Evolutionary conservation across 139 green algal species (phyloP).

Genomic region (Chlamydomonas asymmetrica): DNA sequence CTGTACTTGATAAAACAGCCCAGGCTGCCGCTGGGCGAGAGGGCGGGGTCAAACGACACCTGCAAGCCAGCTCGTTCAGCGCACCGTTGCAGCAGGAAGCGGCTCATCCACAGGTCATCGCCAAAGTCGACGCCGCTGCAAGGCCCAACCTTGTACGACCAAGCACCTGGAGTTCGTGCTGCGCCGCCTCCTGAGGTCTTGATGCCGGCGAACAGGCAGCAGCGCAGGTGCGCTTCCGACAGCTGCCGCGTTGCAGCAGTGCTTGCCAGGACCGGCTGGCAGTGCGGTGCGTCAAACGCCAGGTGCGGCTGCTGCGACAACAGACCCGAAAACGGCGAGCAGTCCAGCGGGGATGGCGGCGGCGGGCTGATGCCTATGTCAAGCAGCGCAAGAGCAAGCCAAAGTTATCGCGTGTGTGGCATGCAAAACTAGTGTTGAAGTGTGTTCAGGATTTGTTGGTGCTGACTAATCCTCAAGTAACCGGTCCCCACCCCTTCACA

Average conservation of each 20-base stretch:
- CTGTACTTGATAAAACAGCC: constrained; percentile 71
- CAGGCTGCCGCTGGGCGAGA: constrained; percentile 51
- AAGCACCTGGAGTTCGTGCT: constrained; percentile 24
- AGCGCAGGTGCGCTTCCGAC: constrained; percentile 28
- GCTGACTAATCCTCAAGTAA: too few species aligned
- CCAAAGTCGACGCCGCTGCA: constrained; percentile 61
- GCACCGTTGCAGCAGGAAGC: constrained; percentile 69
- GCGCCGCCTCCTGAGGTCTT: constrained; percentile 27
- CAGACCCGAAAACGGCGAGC: too few species aligned
- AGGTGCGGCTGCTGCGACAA: too few species aligned
- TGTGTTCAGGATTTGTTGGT: too few species aligned
- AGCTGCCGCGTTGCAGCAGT: constrained; percentile 3
- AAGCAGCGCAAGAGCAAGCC: too few species aligned
- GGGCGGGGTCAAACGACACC: constrained; percentile 63
- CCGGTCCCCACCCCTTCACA: too few species aligned
- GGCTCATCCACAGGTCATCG: constrained; percentile 76
- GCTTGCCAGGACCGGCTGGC: too few species aligned
- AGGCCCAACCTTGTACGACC: constrained; percentile 69
- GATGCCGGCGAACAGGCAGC: constrained; percentile 36
- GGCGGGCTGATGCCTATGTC: too few species aligned
- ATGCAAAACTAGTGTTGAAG: too few species aligned
- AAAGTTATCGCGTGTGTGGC: too few species aligned
- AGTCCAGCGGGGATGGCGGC: too few species aligned
- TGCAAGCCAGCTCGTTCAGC: constrained; percentile 53
- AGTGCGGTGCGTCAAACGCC: too few species aligned